A percentile compares a stretch with the other conserved stretches of the same genome.
Evolutionary conservation across 768 basidiomycete species (phyloP).

Genomic region (Sarcodon sp.): DNA sequence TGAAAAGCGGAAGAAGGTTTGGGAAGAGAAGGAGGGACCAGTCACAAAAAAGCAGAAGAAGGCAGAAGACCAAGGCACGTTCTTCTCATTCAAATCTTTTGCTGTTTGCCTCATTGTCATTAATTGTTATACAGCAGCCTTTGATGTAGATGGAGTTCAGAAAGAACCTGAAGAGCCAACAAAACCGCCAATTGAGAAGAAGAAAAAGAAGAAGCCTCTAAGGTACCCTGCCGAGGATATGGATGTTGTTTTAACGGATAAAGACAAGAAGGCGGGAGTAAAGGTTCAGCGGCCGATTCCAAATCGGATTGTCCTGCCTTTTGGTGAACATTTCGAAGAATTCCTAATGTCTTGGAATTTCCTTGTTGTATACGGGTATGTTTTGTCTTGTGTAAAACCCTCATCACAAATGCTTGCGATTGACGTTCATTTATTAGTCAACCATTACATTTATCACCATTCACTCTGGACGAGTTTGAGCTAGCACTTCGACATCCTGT

Average conservation of each 20-base stretch:
- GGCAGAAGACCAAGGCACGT: conserved; percentile 4
- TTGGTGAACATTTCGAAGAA: conserved; percentile 67
- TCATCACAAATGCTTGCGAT: background rate
- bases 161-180: background rate
- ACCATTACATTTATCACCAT: conserved; percentile 76
- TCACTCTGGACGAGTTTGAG: conserved; percentile 91
- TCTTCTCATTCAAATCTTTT: no score
- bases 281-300: conserved; percentile 55
- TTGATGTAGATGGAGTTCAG: background rate
- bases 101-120: no score
- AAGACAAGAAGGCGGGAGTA: conserved; percentile 72
- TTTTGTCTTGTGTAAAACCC: conserved; percentile 2
- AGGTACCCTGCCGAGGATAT: conserved; percentile 92
- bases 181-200: conserved; percentile 33
- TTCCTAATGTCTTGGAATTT: conserved; percentile 94
- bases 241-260: conserved; percentile 67
- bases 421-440: conserved; percentile 33
- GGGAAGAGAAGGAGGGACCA: conserved; percentile 81
- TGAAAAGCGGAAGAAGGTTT: conserved; percentile 85
- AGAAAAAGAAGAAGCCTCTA: conserved; percentile 81
- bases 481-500: conserved; percentile 69
- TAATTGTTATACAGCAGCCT: no score
- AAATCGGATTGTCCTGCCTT: conserved; percentile 50
- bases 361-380: conserved; percentile 85
- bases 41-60: conserved; percentile 77